Conservation (phyloP, 441 rosid genomes). For the Macaranga tanarius region DNA sequence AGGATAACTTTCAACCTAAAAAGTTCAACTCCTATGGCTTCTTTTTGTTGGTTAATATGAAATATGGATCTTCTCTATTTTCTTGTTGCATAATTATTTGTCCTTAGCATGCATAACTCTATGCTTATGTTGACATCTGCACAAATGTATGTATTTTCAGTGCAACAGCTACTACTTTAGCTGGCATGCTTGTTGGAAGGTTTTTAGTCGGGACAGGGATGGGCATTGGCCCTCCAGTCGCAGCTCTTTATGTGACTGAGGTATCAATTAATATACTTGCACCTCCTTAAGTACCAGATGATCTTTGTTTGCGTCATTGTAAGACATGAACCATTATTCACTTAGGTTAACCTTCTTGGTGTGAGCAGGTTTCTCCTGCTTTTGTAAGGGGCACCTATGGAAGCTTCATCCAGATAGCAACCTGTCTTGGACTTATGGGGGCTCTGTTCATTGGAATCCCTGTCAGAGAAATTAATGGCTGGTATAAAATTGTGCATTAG, state of each 20-base stretch:
- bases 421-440: slow-evolving; percentile 81
- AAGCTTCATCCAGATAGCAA: slow-evolving; percentile 90
- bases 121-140: slow-evolving; percentile 20
- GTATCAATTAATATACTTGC: slow-evolving; percentile 35
- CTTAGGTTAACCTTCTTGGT: not conserved
- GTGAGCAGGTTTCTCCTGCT: slow-evolving; percentile 78
- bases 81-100: not conserved
- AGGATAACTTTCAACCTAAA: not conserved
- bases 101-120: slow-evolving; percentile 7
- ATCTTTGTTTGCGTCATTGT: slow-evolving; percentile 11
- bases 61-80: not conserved
- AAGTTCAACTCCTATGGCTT: not conserved
- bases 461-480: slow-evolving; percentile 64
- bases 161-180: slow-evolving; percentile 61
- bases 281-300: not conserved
- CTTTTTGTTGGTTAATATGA: not conserved
- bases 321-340: not conserved
- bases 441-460: slow-evolving; percentile 82
- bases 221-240: slow-evolving; percentile 93
- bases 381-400: slow-evolving; percentile 95
- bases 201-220: slow-evolving; percentile 89
- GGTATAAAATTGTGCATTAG: slow-evolving; percentile 50
- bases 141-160: slow-evolving; percentile 42
- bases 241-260: slow-evolving; percentile 92
- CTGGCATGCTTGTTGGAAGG: slow-evolving; percentile 88